phyloP scores from a whole-genome alignment of 306 rosid genomes.

The Pachyrhizus erosus region DNA sequence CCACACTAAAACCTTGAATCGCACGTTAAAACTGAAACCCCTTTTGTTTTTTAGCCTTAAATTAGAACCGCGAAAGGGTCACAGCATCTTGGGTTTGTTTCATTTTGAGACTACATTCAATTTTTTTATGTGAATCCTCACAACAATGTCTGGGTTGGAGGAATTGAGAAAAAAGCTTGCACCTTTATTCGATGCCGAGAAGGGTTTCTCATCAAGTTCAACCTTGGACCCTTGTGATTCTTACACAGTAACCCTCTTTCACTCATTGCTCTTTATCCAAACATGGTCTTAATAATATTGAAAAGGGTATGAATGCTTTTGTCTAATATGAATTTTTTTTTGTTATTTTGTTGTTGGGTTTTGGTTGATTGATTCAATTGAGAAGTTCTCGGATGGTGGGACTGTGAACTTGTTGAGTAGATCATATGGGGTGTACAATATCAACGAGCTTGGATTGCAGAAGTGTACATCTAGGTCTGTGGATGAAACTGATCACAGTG shows the following conservation, averaged over 20 bases:
- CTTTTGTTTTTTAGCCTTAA: not conserved
- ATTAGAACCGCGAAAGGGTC: not conserved
- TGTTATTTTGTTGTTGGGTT: not conserved
- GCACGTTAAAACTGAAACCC: not conserved
- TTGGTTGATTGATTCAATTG: conserved; percentile 31
- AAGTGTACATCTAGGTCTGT: conserved; percentile 72
- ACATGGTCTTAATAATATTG: not conserved
- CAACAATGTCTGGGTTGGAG: conserved; percentile 84
- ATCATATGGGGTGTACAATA: conserved; percentile 90
- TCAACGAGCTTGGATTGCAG: conserved; percentile 92
- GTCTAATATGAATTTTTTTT: not conserved
- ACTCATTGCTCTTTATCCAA: not conserved
- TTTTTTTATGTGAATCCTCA: conserved; percentile 4
- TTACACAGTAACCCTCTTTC: conserved; percentile 64
- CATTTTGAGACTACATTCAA: not conserved
- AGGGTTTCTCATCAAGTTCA: conserved; percentile 71
- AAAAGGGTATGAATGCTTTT: not conserved
- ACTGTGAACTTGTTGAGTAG: conserved; percentile 88
- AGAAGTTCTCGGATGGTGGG: conserved; percentile 86
- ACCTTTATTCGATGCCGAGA: conserved; percentile 67
- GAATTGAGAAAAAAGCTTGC: conserved; percentile 87
- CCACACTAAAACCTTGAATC: not conserved
- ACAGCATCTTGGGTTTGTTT: conserved; percentile 1
- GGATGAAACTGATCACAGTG: conserved; percentile 55
- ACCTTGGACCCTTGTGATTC: conserved; percentile 83